Conservation (phyloP, 768 basidiomycete species). For the Leccinum rimulosum region DNA sequence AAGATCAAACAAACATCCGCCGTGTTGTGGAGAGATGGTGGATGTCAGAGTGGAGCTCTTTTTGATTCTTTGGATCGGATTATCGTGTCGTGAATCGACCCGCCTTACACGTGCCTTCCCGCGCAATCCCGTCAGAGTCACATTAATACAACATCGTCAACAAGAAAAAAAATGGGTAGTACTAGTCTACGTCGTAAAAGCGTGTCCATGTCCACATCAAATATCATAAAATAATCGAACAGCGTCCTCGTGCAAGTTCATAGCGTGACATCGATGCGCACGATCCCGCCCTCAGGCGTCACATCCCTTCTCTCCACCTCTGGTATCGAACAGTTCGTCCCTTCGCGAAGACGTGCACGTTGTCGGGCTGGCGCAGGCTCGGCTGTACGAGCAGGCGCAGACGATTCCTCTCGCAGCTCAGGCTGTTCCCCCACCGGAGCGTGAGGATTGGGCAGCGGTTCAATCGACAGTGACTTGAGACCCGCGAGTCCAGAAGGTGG, state of each 20-base stretch:
- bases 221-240: conserved; percentile 19
- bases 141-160: background rate
- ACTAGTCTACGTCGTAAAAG: background rate
- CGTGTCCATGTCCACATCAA: background rate
- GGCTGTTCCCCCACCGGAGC: conserved; percentile 16
- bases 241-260: conserved; percentile 6
- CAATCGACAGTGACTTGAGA: conserved; percentile 14
- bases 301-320: conserved; percentile 25
- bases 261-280: conserved; percentile 23
- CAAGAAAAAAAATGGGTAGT: no score
- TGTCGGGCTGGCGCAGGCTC: background rate
- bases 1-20: background rate
- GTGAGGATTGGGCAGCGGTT: conserved; percentile 21
- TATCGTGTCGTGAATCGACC: conserved; percentile 19
- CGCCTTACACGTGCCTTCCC: conserved; percentile 14
- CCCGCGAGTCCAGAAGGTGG: conserved; percentile 24
- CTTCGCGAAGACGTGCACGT: conserved; percentile 24
- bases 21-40: background rate
- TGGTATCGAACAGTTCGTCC: conserved; percentile 14
- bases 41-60: background rate
- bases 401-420: background rate
- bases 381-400: background rate
- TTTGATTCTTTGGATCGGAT: conserved; percentile 24
- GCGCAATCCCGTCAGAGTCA: conserved; percentile 5
- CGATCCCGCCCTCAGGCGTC: conserved; percentile 24